phyloP scores from a whole-genome alignment of 306 rosid species.

The Rubus idaeus region DNA sequence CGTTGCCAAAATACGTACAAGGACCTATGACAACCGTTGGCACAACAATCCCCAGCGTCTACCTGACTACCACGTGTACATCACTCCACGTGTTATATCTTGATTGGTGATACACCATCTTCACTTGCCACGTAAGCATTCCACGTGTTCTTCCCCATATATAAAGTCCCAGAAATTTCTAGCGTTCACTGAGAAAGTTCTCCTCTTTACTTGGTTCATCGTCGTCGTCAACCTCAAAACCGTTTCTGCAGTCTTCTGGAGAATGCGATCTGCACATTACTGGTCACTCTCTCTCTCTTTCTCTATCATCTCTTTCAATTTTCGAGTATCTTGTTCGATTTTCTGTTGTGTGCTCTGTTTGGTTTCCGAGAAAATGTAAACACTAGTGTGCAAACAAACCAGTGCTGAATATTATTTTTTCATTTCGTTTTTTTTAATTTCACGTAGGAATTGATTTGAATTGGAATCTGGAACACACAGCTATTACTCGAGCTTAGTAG shows the following conservation, averaged over 20 bases:
- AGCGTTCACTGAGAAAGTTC: slow-evolving; percentile 5
- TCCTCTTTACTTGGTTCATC: slow-evolving; percentile 1
- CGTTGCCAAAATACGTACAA: not conserved
- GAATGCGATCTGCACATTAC: slow-evolving; percentile 56
- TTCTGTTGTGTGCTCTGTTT: not conserved
- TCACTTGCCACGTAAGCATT: slow-evolving; percentile 43
- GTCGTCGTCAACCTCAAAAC: slow-evolving; percentile 36
- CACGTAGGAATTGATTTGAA: not conserved
- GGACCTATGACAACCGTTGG: slow-evolving; percentile 8
- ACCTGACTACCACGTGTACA: slow-evolving; percentile 40
- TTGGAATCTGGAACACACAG: not conserved
- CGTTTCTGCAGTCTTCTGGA: slow-evolving; percentile 24
- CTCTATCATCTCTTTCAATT: not conserved
- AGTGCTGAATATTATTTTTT: not conserved
- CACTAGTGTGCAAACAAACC: not conserved
- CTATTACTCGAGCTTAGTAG: not conserved
- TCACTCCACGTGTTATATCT: not conserved
- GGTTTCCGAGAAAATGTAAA: not conserved
- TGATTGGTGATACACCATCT: not conserved
- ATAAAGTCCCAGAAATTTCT: slow-evolving; percentile 3
- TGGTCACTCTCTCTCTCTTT: slow-evolving; percentile 27
- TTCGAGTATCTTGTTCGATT: not conserved
- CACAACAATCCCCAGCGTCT: slow-evolving; percentile 44
- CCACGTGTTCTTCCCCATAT: not conserved
- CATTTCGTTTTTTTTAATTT: not conserved